Evolutionary conservation across 106 monocot species (phyloP).

Genomic region (Gastrodia elata): DNA sequence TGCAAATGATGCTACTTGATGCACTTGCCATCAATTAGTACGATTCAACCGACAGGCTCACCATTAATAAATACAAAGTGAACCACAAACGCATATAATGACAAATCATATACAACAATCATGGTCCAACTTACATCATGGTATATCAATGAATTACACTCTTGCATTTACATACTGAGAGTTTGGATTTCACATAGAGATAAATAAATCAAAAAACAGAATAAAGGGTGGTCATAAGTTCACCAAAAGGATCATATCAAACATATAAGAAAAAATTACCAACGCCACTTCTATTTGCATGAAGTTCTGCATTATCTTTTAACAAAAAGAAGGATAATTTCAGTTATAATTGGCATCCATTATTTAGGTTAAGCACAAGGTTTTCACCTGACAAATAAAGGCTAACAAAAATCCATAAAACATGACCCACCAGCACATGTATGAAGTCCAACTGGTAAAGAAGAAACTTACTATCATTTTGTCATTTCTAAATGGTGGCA

Average conservation of each 20-base stretch:
- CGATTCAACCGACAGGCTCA: not conserved
- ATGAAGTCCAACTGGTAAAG: not conserved
- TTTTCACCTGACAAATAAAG: not conserved
- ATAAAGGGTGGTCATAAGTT: not conserved
- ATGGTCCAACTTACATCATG: not conserved
- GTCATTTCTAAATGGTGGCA: too few species aligned
- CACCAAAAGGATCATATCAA: not conserved
- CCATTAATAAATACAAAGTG: not conserved
- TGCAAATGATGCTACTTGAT: not conserved
- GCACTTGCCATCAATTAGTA: not conserved
- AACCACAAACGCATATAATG: not conserved
- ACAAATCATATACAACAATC: not conserved
- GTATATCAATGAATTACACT: not conserved
- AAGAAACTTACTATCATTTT: not conserved
- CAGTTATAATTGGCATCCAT: not conserved
- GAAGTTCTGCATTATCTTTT: not conserved
- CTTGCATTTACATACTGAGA: not conserved
- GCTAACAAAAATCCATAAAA: not conserved
- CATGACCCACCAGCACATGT: not conserved
- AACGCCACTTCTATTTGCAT: not conserved
- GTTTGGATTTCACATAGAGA: not conserved
- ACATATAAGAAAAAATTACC: not conserved
- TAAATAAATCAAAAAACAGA: not conserved
- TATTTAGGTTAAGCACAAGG: not conserved
- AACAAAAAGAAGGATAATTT: not conserved